Conservation (phyloP, 768 basidiomycete species). For the Podaxis sp. region DNA sequence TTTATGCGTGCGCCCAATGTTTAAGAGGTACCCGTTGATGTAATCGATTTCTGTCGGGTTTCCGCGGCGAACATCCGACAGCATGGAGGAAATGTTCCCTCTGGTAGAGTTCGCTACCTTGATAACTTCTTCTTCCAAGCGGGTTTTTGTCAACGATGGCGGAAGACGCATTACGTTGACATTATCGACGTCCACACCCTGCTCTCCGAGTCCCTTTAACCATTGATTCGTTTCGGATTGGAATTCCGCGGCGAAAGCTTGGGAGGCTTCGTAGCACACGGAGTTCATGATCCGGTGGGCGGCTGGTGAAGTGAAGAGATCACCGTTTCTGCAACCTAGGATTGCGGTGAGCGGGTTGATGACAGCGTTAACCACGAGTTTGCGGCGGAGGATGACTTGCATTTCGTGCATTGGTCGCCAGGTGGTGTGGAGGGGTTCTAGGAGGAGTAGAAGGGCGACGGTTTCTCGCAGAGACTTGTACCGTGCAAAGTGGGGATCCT, state of each 20-base stretch:
- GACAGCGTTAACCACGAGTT: slow-evolving; percentile 77
- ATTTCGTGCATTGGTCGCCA: slow-evolving; percentile 70
- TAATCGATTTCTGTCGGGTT: slow-evolving; percentile 74
- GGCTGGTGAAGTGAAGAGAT: slow-evolving; percentile 49
- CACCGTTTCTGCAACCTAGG: slow-evolving; percentile 78
- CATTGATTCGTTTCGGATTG: slow-evolving; percentile 39
- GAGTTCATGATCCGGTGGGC: slow-evolving; percentile 45
- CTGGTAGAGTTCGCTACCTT: slow-evolving; percentile 58
- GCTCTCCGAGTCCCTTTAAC: slow-evolving; percentile 29
- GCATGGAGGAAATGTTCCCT: slow-evolving; percentile 79
- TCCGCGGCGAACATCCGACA: slow-evolving; percentile 65
- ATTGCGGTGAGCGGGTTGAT: slow-evolving; percentile 88
- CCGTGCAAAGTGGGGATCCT: slow-evolving; percentile 37
- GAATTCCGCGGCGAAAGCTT: slow-evolving; percentile 55
- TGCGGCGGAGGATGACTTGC: slow-evolving; percentile 70
- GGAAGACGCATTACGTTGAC: slow-evolving; percentile 42
- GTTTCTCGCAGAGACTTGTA: slow-evolving; percentile 70
- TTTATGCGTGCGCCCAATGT: slow-evolving; percentile 55
- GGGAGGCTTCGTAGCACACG: slow-evolving; percentile 73
- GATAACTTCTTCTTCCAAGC: slow-evolving; percentile 56
- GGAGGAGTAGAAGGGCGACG: slow-evolving; percentile 58
- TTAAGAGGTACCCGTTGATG: slow-evolving; percentile 79
- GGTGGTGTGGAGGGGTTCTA: slow-evolving; percentile 54
- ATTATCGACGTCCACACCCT: slow-evolving; percentile 26
- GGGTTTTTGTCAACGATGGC: slow-evolving; percentile 38